These are phyloP conservation scores for Logfia minima DNA, from an alignment of 129 eudicot genomes.

Conservation along the genomic window DNA sequence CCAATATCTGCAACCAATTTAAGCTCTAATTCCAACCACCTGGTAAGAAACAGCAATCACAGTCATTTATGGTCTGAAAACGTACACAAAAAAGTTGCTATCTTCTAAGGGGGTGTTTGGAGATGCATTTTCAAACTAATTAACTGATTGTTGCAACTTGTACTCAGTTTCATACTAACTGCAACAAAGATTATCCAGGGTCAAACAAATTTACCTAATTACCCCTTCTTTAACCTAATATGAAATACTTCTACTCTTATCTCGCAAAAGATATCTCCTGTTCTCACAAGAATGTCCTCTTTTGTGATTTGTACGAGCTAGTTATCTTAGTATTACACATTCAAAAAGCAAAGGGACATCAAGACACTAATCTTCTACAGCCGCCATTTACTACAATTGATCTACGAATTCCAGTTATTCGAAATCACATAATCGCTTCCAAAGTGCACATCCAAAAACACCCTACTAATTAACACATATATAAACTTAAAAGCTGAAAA, in stretches of 20 bases:
- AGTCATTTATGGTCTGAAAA: not conserved
- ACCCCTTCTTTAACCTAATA: too few relatives aligned
- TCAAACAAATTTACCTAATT: too few relatives aligned
- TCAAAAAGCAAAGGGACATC: not conserved
- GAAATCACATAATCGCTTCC: not conserved
- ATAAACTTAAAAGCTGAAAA: constrained; percentile 15
- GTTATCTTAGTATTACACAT: not conserved
- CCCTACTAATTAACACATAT: not conserved
- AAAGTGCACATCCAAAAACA: not conserved
- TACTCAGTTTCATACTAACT: too few relatives aligned
- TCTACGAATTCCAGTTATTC: not conserved
- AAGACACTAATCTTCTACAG: not conserved
- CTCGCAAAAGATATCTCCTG: not conserved
- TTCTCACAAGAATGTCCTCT: not conserved
- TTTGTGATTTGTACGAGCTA: not conserved
- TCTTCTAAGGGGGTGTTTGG: not conserved
- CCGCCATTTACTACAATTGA: not conserved
- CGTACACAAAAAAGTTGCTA: not conserved
- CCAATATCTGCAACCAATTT: constrained; percentile 98
- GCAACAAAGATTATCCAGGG: too few relatives aligned
- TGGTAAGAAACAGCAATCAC: constrained; percentile 34
- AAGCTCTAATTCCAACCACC: constrained; percentile 99
- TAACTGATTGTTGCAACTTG: not conserved
- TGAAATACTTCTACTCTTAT: not conserved
- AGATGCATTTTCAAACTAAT: not conserved